Evolutionary conservation across 2,329 filamentous ascomycete species (phyloP).

Genomic region (Cladophialophora exuberans): DNA sequence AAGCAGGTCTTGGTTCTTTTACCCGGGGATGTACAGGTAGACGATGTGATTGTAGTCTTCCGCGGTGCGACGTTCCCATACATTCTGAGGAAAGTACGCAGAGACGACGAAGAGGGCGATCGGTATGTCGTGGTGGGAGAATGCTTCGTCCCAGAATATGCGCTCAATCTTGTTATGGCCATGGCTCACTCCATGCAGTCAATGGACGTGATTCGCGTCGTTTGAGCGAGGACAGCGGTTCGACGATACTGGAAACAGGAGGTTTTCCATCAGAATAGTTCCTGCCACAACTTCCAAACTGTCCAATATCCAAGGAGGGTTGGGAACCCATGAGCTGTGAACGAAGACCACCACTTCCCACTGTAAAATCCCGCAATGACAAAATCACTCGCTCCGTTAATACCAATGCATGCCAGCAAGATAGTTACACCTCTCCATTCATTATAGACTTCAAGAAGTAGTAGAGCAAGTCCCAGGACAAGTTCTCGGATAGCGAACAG

Average conservation of each 20-base stretch:
- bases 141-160: constrained; percentile 2
- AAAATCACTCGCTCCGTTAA: constrained; percentile 17
- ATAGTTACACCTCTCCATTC: constrained; percentile 12
- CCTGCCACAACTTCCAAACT: constrained; percentile 19
- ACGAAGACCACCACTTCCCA: constrained; percentile 7
- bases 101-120: background rate
- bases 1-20: background rate
- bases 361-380: background rate
- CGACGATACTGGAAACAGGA: background rate
- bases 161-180: background rate
- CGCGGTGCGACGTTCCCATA: constrained; percentile 11
- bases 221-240: background rate
- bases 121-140: constrained; percentile 7
- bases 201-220: background rate
- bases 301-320: constrained; percentile 12
- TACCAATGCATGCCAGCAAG: constrained; percentile 6
- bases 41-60: constrained; percentile 8
- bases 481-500: constrained; percentile 16
- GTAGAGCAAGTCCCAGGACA: constrained; percentile 9
- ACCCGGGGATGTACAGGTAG: constrained; percentile 1
- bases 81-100: background rate
- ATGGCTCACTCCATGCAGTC: background rate
- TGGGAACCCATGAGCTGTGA: constrained; percentile 14
- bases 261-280: constrained; percentile 5
- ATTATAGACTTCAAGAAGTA: constrained; percentile 4